Percentiles rank a stretch among this genome's conserved stretches.
Evolutionary conservation across 176 grass and related monocot species (phyloP).

Genomic region (Bonia amplexicaulis): DNA sequence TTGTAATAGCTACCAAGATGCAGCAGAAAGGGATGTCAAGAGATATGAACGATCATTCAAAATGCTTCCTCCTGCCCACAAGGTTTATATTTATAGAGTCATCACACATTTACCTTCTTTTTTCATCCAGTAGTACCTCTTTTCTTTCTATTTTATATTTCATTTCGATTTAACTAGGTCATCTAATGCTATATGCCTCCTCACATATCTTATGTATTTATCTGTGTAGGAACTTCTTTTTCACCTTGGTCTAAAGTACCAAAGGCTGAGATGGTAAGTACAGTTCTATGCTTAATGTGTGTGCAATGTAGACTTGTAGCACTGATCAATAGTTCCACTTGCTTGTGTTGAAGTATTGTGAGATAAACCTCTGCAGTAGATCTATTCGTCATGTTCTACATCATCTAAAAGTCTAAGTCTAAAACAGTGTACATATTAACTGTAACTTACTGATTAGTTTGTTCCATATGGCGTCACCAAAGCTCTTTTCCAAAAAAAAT

Average conservation of each 20-base stretch:
- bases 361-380: neutral
- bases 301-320: neutral
- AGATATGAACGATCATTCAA: slow-evolving; percentile 89
- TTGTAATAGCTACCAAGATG: slow-evolving; percentile 77
- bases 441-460: neutral
- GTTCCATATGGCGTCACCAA: neutral
- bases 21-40: slow-evolving; percentile 71
- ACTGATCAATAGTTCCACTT: neutral
- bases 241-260: slow-evolving; percentile 83
- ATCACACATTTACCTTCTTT: slow-evolving; percentile 3
- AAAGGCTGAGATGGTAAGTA: slow-evolving; percentile 74
- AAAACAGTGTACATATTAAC: neutral
- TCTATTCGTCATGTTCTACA: neutral
- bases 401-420: neutral
- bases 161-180: slow-evolving; percentile 30
- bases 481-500: neutral
- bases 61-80: slow-evolving; percentile 75
- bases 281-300: slow-evolving; percentile 13
- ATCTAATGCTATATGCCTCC: slow-evolving; percentile 6
- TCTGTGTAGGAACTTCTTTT: slow-evolving; percentile 79
- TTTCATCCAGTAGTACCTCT: slow-evolving; percentile 1
- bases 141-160: slow-evolving; percentile 11
- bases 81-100: slow-evolving; percentile 46
- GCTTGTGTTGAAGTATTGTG: neutral
- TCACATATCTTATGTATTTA: slow-evolving; percentile 9